phyloP scores from a whole-genome alignment of 305 asterid species.

The Caryopteris hybrid region DNA sequence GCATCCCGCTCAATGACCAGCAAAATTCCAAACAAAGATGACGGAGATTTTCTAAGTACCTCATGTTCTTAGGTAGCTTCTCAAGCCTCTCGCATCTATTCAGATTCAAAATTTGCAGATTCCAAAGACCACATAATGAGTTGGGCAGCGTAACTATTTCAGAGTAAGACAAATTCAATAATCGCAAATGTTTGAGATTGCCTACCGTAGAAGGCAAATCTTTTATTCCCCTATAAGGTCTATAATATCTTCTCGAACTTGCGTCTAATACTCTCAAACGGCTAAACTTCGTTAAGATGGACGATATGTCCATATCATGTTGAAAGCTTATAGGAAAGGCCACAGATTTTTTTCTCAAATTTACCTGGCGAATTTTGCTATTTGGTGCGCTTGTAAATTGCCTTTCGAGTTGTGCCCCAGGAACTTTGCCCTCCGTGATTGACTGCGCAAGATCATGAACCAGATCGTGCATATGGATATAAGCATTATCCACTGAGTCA shows the following conservation, averaged over 20 bases:
- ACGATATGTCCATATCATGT: no score
- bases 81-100: not conserved
- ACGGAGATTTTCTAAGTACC: not conserved
- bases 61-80: not conserved
- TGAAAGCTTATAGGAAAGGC: no score
- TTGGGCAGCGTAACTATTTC: not conserved
- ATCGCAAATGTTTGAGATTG: not conserved
- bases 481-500: no score
- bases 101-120: not conserved
- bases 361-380: not conserved
- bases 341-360: no score
- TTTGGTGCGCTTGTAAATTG: not conserved
- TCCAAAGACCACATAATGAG: not conserved
- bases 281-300: not conserved
- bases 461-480: no score
- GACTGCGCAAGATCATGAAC: no score
- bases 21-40: not conserved
- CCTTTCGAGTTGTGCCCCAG: not conserved
- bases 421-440: not conserved
- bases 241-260: no score
- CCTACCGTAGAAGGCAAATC: not conserved
- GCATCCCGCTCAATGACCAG: not conserved
- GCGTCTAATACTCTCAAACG: not conserved
- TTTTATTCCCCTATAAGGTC: no score
- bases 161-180: not conserved